phyloP scores from a whole-genome alignment of 352 stramenopile species.

The Pythium vanterpoolii region DNA sequence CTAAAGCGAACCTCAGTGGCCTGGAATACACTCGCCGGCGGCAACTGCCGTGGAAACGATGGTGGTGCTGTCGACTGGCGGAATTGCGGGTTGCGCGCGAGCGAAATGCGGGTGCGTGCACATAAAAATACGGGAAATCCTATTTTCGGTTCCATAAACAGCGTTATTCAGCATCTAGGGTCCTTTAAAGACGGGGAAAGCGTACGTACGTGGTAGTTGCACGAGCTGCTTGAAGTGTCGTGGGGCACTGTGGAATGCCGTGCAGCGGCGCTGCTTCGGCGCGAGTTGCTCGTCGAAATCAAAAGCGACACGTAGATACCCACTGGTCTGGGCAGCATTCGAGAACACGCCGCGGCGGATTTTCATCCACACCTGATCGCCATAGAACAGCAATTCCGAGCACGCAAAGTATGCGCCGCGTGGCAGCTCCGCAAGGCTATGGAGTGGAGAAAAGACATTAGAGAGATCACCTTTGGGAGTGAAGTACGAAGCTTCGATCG shows the following conservation, averaged over 20 bases:
- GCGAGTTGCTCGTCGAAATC: slow-evolving; percentile 32
- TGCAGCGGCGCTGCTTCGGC: slow-evolving; percentile 20
- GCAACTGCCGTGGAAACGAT: slow-evolving; percentile 35
- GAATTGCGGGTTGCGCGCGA: slow-evolving; percentile 54
- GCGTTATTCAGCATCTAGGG: neutral
- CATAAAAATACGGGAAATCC: slow-evolving; percentile 64
- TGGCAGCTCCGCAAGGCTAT: slow-evolving; percentile 48
- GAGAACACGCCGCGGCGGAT: slow-evolving; percentile 76
- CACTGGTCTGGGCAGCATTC: slow-evolving; percentile 55
- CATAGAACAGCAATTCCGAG: slow-evolving; percentile 45
- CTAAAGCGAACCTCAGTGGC: slow-evolving; percentile 68
- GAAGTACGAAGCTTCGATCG: neutral
- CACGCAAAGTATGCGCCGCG: slow-evolving; percentile 70
- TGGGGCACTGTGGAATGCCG: slow-evolving; percentile 17
- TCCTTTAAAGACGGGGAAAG: neutral
- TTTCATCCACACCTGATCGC: slow-evolving; percentile 70
- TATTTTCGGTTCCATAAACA: slow-evolving; percentile 11
- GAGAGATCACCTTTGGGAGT: neutral
- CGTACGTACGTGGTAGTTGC: slow-evolving; percentile 52
- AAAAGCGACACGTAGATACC: slow-evolving; percentile 66
- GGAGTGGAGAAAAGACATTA: neutral
- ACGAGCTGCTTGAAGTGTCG: slow-evolving; percentile 51
- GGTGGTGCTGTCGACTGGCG: slow-evolving; percentile 27
- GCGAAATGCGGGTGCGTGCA: slow-evolving; percentile 40
- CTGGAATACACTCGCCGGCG: slow-evolving; percentile 64